Percentiles rank a stretch among this genome's conserved stretches.
These are phyloP conservation scores for Punica granatum DNA, from an alignment of 345 rosid genomes.

Conservation along the genomic window DNA sequence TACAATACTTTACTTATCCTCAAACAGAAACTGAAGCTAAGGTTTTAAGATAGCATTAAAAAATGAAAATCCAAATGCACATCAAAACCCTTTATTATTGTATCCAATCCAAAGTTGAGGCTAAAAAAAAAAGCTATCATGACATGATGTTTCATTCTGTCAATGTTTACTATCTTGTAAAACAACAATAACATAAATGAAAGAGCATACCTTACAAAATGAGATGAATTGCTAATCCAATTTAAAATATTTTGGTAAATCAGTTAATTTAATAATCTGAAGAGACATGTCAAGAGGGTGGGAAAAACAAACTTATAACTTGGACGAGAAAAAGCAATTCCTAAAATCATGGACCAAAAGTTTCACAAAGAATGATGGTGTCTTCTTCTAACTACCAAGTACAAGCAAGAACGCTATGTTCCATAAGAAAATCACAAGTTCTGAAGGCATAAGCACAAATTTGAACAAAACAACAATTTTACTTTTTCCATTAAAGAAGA, in stretches of 20 bases:
- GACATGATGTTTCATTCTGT: too few species aligned
- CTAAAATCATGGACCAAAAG: too few species aligned
- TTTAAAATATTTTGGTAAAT: too few species aligned
- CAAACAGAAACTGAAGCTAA: too few species aligned
- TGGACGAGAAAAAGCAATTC: not conserved
- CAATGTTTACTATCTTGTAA: too few species aligned
- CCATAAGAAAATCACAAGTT: not conserved
- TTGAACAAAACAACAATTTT: not conserved
- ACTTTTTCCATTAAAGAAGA: not conserved
- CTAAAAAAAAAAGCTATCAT: too few species aligned
- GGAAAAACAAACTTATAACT: not conserved
- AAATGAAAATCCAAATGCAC: not conserved
- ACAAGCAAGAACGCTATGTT: not conserved
- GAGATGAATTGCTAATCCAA: too few species aligned
- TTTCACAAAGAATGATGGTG: too few species aligned
- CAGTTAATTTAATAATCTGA: not conserved
- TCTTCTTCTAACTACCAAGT: not conserved
- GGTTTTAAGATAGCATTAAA: not conserved
- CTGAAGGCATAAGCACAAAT: conserved; percentile 6
- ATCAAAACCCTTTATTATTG: not conserved
- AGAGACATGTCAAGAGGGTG: not conserved
- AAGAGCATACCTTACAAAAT: too few species aligned
- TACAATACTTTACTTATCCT: too few species aligned
- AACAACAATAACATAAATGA: too few species aligned
- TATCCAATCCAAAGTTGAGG: too few species aligned